A percentile compares a stretch with the other conserved stretches of the same genome.
Evolutionary conservation across 2,329 filamentous ascomycete genomes (phyloP).

Genomic region (Phaeophleospora eucalypticola): DNA sequence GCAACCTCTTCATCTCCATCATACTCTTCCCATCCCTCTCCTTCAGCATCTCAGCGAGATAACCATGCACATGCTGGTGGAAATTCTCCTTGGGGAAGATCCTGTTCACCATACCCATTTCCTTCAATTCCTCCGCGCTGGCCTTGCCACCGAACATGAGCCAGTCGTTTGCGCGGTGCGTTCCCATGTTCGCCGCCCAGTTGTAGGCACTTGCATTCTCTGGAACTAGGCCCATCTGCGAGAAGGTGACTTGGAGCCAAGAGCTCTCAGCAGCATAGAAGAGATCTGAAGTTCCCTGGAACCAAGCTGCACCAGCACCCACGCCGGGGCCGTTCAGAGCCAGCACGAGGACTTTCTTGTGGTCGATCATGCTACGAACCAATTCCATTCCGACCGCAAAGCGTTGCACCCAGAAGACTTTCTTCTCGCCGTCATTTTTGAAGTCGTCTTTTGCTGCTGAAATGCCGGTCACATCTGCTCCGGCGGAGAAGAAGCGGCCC

Average conservation of each 20-base stretch:
- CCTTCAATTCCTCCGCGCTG: slow-evolving; percentile 23
- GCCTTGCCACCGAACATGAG: slow-evolving; percentile 27
- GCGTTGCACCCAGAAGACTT: slow-evolving; percentile 23
- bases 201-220: slow-evolving; percentile 25
- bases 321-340: slow-evolving; percentile 28
- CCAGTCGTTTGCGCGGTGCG: slow-evolving; percentile 27
- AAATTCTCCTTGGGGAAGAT: slow-evolving; percentile 26
- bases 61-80: slow-evolving; percentile 22
- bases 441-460: slow-evolving; percentile 7
- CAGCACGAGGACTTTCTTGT: slow-evolving; percentile 28
- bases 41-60: slow-evolving; percentile 24
- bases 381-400: slow-evolving; percentile 25
- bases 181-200: slow-evolving; percentile 25
- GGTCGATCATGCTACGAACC: slow-evolving; percentile 26
- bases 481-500: slow-evolving; percentile 27
- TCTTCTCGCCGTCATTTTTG: slow-evolving; percentile 26
- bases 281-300: slow-evolving; percentile 26
- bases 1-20: slow-evolving; percentile 29
- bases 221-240: slow-evolving; percentile 25
- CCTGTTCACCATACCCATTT: slow-evolving; percentile 26
- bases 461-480: slow-evolving; percentile 25
- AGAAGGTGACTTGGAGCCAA: slow-evolving; percentile 28
- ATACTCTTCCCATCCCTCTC: slow-evolving; percentile 25
- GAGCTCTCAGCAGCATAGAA: slow-evolving; percentile 27
- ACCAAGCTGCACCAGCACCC: slow-evolving; percentile 28